Evolutionary conservation across 176 grass and related monocot genomes (phyloP).

Genomic region (Alopecurus myosuroides): DNA sequence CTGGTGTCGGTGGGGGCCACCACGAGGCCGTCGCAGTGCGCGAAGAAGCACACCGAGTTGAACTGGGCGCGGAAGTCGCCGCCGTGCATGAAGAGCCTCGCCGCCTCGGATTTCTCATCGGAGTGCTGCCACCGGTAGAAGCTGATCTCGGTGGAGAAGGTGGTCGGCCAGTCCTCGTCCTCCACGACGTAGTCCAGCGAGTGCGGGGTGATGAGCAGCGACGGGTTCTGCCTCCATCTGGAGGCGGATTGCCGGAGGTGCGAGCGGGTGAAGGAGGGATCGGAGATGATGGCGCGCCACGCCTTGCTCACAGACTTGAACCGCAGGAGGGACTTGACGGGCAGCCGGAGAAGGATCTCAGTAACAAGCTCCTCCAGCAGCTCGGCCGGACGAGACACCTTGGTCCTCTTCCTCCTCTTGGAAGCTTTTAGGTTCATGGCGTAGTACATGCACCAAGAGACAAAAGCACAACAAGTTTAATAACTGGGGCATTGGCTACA

Average conservation of each 20-base stretch:
- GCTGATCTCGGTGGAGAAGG: neutral
- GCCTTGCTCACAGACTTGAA: neutral
- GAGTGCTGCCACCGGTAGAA: neutral
- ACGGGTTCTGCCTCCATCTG: neutral
- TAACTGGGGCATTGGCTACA: too few species aligned
- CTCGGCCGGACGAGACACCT: neutral
- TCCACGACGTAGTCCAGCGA: neutral
- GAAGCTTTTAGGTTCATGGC: neutral
- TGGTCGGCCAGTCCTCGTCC: neutral
- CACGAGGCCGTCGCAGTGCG: slow-evolving; percentile 19
- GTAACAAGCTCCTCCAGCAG: neutral
- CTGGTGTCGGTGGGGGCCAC: neutral
- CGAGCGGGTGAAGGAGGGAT: neutral
- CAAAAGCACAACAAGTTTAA: too few species aligned
- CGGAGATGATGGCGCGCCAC: neutral
- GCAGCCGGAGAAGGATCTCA: neutral
- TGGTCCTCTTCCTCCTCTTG: neutral
- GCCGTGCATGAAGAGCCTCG: neutral
- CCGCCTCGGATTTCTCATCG: neutral
- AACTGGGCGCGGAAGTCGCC: neutral
- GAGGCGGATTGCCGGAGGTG: neutral
- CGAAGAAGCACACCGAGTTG: neutral
- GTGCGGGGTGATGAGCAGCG: neutral
- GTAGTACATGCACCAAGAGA: too few species aligned
- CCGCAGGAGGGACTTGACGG: neutral